Conservation (phyloP, 495 filamentous ascomycete genomes). For the Neurospora sublineolata region DNA sequence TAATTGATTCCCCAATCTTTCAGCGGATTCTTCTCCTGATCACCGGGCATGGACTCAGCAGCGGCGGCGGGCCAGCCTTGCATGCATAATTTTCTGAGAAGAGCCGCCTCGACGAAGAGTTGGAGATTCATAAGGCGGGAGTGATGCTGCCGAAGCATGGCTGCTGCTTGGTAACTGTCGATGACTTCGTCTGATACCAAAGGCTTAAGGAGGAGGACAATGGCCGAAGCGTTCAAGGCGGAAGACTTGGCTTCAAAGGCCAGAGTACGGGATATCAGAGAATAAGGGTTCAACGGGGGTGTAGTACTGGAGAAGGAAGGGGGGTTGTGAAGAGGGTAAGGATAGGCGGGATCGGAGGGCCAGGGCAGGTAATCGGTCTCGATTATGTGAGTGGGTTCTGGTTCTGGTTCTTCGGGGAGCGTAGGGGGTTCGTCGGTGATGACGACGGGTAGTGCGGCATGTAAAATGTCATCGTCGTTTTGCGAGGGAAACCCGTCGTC, state of each 20-base stretch:
- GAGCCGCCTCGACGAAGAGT: constrained; percentile 55
- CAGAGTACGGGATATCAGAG: constrained; percentile 35
- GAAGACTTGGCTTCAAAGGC: constrained; percentile 35
- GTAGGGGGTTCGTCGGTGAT: neutral
- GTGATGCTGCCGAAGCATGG: constrained; percentile 55
- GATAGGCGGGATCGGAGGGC: constrained; percentile 36
- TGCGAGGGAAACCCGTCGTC: constrained; percentile 23
- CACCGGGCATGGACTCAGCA: neutral
- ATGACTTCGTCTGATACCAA: constrained; percentile 37
- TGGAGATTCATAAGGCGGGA: constrained; percentile 49
- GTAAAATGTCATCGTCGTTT: constrained; percentile 11
- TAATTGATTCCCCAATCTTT: constrained; percentile 38
- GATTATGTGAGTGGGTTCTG: constrained; percentile 22
- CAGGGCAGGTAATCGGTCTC: constrained; percentile 40
- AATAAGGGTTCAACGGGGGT: constrained; percentile 35
- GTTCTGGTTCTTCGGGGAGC: neutral
- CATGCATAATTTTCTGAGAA: constrained; percentile 55
- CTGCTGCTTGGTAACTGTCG: constrained; percentile 35
- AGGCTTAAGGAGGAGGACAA: constrained; percentile 40
- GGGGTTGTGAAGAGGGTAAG: constrained; percentile 19
- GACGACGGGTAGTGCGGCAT: neutral
- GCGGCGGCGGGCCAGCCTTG: constrained; percentile 33
- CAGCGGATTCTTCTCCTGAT: constrained; percentile 7
- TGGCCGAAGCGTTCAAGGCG: constrained; percentile 37
- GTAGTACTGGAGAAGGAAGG: constrained; percentile 4